These are phyloP conservation scores for Forsythia suspensa DNA, from an alignment of 257 asterid species.

Conservation along the genomic window DNA sequence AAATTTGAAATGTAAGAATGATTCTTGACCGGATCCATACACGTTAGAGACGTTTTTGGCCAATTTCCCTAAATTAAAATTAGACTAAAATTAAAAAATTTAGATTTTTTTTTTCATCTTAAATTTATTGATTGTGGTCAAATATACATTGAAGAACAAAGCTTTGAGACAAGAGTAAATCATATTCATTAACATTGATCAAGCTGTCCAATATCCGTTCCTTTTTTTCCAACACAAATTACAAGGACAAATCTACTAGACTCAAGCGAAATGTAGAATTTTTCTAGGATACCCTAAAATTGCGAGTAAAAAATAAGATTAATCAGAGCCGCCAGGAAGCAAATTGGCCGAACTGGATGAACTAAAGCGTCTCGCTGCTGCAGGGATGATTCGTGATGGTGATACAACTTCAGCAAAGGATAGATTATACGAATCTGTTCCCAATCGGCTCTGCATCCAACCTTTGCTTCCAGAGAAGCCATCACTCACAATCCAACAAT, in stretches of 20 bases:
- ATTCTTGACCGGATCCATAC: no score
- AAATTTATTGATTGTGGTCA: not conserved
- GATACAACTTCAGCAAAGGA: conserved; percentile 74
- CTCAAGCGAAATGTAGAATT: not conserved
- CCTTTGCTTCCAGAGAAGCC: conserved; percentile 94
- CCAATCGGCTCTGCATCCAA: conserved; percentile 88
- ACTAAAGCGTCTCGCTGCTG: conserved; percentile 53
- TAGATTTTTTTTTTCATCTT: no score
- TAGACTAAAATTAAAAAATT: no score
- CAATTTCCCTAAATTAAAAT: no score
- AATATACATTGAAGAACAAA: not conserved
- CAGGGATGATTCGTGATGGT: conserved; percentile 72
- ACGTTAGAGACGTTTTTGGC: no score
- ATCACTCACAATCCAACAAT: conserved; percentile 70
- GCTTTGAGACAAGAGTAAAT: not conserved
- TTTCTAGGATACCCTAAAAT: not conserved
- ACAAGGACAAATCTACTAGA: not conserved
- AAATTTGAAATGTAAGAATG: no score
- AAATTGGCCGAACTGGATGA: conserved; percentile 63
- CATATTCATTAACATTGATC: not conserved
- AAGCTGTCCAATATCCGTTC: not conserved
- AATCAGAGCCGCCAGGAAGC: conserved; percentile 75
- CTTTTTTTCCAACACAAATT: not conserved
- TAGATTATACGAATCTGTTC: conserved; percentile 70
- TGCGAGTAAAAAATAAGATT: conserved; percentile 9